phyloP scores from a whole-genome alignment of 2,329 filamentous ascomycete species.

The Penicillium sp. region DNA sequence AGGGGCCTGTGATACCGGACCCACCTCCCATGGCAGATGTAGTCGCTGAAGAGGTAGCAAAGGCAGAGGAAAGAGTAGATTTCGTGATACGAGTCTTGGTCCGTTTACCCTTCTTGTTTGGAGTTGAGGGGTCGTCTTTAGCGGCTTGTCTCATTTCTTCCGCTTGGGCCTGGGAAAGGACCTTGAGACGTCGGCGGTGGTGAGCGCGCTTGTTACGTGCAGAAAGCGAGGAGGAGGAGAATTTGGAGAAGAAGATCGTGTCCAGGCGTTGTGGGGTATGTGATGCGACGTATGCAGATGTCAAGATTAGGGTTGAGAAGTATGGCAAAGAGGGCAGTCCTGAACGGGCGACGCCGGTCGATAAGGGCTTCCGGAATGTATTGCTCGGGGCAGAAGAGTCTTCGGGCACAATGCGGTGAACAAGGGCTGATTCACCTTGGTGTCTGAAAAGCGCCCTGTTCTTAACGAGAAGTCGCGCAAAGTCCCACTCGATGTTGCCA shows the following conservation, averaged over 20 bases:
- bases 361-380: slow-evolving; percentile 19
- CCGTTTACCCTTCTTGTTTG: slow-evolving; percentile 34
- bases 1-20: slow-evolving; percentile 37
- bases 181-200: slow-evolving; percentile 42
- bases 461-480: slow-evolving; percentile 73
- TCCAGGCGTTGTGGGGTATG: slow-evolving; percentile 49
- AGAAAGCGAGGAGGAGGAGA: slow-evolving; percentile 45
- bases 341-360: slow-evolving; percentile 27
- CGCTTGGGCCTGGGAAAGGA: slow-evolving; percentile 40
- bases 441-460: slow-evolving; percentile 48
- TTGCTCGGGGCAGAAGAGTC: slow-evolving; percentile 18
- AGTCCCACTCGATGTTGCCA: slow-evolving; percentile 66
- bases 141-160: slow-evolving; percentile 33
- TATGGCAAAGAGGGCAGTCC: slow-evolving; percentile 44
- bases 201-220: slow-evolving; percentile 47
- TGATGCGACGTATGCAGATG: slow-evolving; percentile 50
- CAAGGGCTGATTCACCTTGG: slow-evolving; percentile 46
- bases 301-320: slow-evolving; percentile 48
- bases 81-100: slow-evolving; percentile 43
- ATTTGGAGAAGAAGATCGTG: slow-evolving; percentile 52
- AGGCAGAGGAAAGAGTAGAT: slow-evolving; percentile 40
- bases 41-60: slow-evolving; percentile 40
- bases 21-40: slow-evolving; percentile 33
- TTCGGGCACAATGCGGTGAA: slow-evolving; percentile 42
- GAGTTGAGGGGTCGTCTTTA: slow-evolving; percentile 27